phyloP scores from a whole-genome alignment of 2,329 filamentous ascomycete genomes.

The Phaeosphaeria sp. region DNA sequence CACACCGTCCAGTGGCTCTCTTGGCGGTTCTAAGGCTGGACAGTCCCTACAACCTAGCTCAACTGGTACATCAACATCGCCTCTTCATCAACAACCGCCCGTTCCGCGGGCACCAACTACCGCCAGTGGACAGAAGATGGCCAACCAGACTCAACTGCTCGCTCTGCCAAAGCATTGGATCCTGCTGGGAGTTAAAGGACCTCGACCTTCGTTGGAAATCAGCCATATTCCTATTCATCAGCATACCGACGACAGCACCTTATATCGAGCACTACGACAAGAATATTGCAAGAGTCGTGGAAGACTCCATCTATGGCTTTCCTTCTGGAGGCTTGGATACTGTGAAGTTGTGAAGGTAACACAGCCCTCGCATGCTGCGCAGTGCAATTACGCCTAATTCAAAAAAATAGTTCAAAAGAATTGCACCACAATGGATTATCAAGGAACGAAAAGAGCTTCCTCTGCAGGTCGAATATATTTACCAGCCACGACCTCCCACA shows the following conservation, averaged over 20 bases:
- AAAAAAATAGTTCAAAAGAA: constrained; percentile 4
- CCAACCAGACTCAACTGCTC: neutral
- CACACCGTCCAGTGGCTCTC: neutral
- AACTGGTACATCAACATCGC: no score
- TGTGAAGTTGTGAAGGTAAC: constrained; percentile 3
- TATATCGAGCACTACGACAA: neutral
- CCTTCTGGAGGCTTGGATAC: constrained; percentile 1
- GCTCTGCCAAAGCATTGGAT: neutral
- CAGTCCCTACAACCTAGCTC: no score
- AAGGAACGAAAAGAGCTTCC: constrained; percentile 7
- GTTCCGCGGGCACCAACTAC: no score
- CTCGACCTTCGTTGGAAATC: neutral
- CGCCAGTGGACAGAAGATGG: no score
- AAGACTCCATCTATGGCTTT: neutral
- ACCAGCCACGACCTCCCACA: constrained; percentile 6
- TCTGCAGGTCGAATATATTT: constrained; percentile 1
- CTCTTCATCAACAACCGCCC: no score
- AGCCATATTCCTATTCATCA: neutral
- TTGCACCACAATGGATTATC: constrained; percentile 7
- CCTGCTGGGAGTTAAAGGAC: neutral
- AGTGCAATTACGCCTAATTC: no score
- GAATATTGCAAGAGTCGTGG: neutral
- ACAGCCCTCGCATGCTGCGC: no score
- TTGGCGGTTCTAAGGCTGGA: neutral
- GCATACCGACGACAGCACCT: neutral